Evolutionary conservation across 2,329 filamentous ascomycete genomes (phyloP).

Genomic region (Thermoascus crustaceus): DNA sequence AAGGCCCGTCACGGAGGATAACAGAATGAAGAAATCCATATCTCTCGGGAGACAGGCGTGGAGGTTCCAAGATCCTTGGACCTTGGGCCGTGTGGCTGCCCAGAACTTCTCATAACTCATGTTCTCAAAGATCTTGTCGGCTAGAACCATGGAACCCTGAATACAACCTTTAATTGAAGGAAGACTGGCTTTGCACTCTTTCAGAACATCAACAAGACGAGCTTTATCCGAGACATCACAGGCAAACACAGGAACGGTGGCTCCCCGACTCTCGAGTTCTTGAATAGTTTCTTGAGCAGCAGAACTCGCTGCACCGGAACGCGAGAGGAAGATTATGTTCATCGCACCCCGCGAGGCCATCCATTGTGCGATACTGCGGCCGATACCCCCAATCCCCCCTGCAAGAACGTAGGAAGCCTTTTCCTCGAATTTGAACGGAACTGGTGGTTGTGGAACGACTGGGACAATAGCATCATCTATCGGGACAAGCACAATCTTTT

Average conservation of each 20-base stretch:
- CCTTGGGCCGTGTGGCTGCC: conserved; percentile 3
- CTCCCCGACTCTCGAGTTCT: conserved; percentile 8
- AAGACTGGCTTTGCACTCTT: too few relatives aligned
- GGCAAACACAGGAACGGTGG: conserved; percentile 9
- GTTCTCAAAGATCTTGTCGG: conserved; percentile 12
- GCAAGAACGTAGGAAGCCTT: conserved; percentile 46
- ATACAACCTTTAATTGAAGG: conserved; percentile 32
- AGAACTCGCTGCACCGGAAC: conserved; percentile 33
- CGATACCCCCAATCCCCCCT: conserved; percentile 50
- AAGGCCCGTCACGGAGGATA: conserved; percentile 36
- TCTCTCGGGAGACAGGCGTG: not conserved
- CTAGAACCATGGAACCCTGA: conserved; percentile 36
- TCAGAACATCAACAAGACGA: conserved; percentile 13
- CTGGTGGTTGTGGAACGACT: not conserved
- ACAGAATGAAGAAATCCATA: conserved; percentile 14
- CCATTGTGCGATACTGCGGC: conserved; percentile 42
- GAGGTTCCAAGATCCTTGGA: conserved; percentile 8
- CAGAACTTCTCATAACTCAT: conserved; percentile 10
- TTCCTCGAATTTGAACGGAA: conserved; percentile 2
- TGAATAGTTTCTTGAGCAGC: conserved; percentile 12
- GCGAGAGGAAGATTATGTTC: conserved; percentile 45
- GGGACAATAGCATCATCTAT: too few relatives aligned
- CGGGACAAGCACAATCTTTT: conserved; percentile 14
- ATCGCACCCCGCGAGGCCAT: conserved; percentile 43
- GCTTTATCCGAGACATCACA: conserved; percentile 19